These are phyloP conservation scores for Yarrowia deformans DNA, from an alignment of 805 yeast species.

Conservation along the genomic window DNA sequence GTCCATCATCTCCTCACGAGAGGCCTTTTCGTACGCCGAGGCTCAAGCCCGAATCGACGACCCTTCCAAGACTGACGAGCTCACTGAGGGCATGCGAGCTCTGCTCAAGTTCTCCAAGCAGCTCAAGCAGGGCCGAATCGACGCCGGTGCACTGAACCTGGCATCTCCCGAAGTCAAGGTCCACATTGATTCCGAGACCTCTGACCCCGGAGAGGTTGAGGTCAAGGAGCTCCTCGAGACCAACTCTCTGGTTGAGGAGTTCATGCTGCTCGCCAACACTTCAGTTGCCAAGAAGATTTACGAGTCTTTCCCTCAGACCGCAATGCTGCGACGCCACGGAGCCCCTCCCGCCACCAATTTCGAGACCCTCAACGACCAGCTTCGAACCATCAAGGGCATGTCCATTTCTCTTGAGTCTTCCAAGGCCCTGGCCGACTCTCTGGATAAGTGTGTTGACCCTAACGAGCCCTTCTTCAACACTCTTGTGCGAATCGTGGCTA, in stretches of 20 bases:
- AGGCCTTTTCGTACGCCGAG: conserved; percentile 91
- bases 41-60: conserved; percentile 95
- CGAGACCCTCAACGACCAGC: conserved; percentile 86
- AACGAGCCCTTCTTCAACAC: conserved; percentile 92
- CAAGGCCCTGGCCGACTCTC: conserved; percentile 88
- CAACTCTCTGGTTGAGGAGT: conserved; percentile 95
- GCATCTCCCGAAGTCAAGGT: conserved; percentile 99
- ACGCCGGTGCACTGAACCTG: conserved; percentile 94
- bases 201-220: conserved; percentile 96
- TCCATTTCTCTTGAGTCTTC: conserved; percentile 82
- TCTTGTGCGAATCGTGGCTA: conserved; percentile 91
- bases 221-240: conserved; percentile 87
- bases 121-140: conserved; percentile 82
- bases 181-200: conserved; percentile 94
- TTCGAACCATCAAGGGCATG: conserved; percentile 79
- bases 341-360: conserved; percentile 96
- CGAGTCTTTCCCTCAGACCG: conserved; percentile 95
- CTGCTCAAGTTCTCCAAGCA: conserved; percentile 80
- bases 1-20: conserved; percentile 87
- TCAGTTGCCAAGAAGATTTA: conserved; percentile 93
- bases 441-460: conserved; percentile 85
- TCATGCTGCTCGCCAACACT: conserved; percentile 96
- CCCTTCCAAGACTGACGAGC: conserved; percentile 71
- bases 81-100: conserved; percentile 88
- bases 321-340: conserved; percentile 97